phyloP scores from a whole-genome alignment of 192 early-diverging fungal species.

The Linnemannia hyalina region DNA sequence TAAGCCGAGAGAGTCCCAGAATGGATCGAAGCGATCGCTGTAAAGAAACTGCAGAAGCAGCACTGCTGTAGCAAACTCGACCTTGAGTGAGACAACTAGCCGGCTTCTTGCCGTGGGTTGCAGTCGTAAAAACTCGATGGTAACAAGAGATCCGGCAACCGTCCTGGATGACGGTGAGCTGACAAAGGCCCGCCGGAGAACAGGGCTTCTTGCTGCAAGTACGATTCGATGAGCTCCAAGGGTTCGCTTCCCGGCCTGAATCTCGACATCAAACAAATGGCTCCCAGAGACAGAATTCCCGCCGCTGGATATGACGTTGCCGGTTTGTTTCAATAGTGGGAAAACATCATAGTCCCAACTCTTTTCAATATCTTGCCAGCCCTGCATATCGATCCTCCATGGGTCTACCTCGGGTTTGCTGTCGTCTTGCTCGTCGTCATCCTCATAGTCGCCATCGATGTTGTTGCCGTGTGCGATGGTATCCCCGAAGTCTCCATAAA shows the following conservation, averaged over 20 bases:
- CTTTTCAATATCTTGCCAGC: slow-evolving; percentile 45
- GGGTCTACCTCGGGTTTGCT: slow-evolving; percentile 12
- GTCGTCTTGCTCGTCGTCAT: slow-evolving; percentile 33
- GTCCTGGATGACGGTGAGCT: not conserved
- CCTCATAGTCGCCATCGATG: slow-evolving; percentile 12
- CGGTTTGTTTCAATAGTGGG: slow-evolving; percentile 20
- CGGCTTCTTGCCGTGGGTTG: slow-evolving; percentile 5
- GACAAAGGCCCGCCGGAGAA: slow-evolving; percentile 48
- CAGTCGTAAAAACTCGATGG: not conserved
- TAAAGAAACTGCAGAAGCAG: slow-evolving; percentile 69
- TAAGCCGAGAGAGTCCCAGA: slow-evolving; percentile 52
- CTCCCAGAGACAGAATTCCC: slow-evolving; percentile 37
- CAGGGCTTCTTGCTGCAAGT: slow-evolving; percentile 57
- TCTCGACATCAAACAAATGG: slow-evolving; percentile 59
- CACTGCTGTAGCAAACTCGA: slow-evolving; percentile 53
- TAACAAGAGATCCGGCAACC: slow-evolving; percentile 28
- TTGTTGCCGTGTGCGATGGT: not conserved
- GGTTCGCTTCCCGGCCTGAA: slow-evolving; percentile 54
- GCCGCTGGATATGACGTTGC: not conserved
- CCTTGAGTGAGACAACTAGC: slow-evolving; percentile 27
- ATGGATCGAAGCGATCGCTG: slow-evolving; percentile 60
- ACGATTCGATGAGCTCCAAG: slow-evolving; percentile 64
- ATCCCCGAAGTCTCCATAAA: slow-evolving; percentile 5
- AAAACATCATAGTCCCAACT: slow-evolving; percentile 53
- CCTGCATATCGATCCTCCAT: slow-evolving; percentile 33